Evolutionary conservation across 1,139 yeast genomes (phyloP), one percentile per base, ranked within the genome.

Genomic region (Saccharomyces hybrid): DNA sequence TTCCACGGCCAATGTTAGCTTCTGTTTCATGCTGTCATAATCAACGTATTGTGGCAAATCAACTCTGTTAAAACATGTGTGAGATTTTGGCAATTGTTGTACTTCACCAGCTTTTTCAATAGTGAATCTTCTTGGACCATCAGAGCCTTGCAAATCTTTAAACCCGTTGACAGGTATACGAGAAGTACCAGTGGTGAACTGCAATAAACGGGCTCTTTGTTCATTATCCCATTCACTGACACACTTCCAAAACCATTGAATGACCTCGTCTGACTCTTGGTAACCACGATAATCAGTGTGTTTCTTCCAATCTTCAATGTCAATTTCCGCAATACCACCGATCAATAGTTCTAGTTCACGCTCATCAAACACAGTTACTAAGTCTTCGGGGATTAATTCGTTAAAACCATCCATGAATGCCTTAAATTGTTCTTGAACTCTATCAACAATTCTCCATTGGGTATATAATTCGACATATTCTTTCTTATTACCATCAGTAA

Each of bases 101-200:
- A 87, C 70, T 69, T 93, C 98, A 56, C 99, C 99, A 5, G 98
- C 97, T 72, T 90, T 91, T 72, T 95, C 99, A 71, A 93, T 91
- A 6, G 99, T 93, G 71, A 95, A 95, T 68, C 98, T 82, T 77
- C 99, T 87, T 53, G 99, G 99, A 56, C 99, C 99, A 74, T 93
- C 99, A 23, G 96, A 87, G 60, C 99, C 99, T 74, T 93, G 99
- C 64, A 93, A 78, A 73, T 93, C 99, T 73, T 93, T 93, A 77
- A 93, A 93, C 46, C 99, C 99, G 72, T 93, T 93, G 61, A 93
- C 99, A 2, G 99, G 99, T 56, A 95, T 91, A 76, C 99, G 87
- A 26, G 97, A 89, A 2, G 99, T 93, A 77, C 99, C 99, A 0
- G 99, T 93, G 20, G 98, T 91, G 69, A 93, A 93, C 73, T 95